These are phyloP conservation scores for Daldinia childiae DNA, from an alignment of 495 filamentous ascomycete species.

Conservation along the genomic window DNA sequence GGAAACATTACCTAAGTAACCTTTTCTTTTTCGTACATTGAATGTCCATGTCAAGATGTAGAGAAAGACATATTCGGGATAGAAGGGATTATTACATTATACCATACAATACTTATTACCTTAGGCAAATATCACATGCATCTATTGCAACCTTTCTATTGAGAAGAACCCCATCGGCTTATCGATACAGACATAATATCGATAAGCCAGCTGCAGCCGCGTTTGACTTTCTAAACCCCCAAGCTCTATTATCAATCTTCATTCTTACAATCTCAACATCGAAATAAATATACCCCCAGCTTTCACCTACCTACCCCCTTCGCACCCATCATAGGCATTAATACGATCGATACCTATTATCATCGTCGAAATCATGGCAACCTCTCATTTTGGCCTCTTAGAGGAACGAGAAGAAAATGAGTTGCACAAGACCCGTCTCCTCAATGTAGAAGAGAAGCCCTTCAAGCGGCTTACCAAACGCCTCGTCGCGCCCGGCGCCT, in stretches of 20 bases:
- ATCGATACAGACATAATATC: constrained; percentile 5
- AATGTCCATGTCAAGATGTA: no score
- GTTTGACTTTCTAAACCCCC: background rate
- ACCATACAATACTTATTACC: background rate
- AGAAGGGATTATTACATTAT: no score
- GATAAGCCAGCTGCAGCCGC: background rate
- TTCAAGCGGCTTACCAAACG: constrained; percentile 90
- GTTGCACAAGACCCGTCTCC: constrained; percentile 88
- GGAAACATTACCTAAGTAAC: no score
- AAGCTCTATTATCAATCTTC: constrained; percentile 7
- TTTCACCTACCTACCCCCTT: background rate
- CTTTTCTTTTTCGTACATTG: no score
- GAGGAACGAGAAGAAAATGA: constrained; percentile 73
- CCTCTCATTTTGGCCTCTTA: constrained; percentile 50
- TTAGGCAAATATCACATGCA: constrained; percentile 11
- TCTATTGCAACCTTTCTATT: constrained; percentile 21
- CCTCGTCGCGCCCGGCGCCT: constrained; percentile 70
- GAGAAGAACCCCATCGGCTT: constrained; percentile 16
- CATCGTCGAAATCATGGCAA: constrained; percentile 30
- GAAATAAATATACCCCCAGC: background rate
- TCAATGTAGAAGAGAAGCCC: constrained; percentile 91
- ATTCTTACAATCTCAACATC: background rate
- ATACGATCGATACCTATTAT: background rate
- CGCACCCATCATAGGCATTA: background rate
- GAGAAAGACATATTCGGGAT: no score